Evolutionary conservation across 139 green algal species (phyloP).

Genomic region (Micractinium sp.): DNA sequence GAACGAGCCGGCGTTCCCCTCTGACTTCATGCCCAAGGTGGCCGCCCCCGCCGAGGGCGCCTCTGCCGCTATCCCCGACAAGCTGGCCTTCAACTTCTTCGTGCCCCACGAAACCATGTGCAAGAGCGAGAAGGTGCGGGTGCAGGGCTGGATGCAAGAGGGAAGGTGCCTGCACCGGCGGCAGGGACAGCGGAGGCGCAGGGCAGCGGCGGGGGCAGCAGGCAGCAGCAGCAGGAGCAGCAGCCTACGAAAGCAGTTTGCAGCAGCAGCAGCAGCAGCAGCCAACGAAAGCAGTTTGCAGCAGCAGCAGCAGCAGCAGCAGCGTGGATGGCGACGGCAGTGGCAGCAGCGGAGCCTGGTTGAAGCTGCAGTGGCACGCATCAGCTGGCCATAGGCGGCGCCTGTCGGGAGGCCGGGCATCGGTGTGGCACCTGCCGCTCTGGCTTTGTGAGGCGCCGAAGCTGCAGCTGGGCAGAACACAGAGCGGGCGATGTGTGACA

Average conservation of each 20-base stretch:
- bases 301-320: background rate
- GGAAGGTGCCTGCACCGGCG: background rate
- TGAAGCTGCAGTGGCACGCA: background rate
- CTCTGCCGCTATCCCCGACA: constrained; percentile 59
- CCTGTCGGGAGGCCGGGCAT: too few species aligned
- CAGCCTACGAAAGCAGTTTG: background rate
- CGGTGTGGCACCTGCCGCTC: too few species aligned
- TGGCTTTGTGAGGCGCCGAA: too few species aligned
- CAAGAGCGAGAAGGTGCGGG: constrained; percentile 29
- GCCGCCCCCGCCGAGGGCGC: constrained; percentile 17
- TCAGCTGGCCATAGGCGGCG: background rate
- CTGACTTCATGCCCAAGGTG: constrained; percentile 52
- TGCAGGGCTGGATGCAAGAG: background rate
- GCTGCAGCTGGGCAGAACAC: too few species aligned
- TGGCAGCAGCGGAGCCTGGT: background rate
- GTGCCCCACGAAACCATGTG: constrained; percentile 71
- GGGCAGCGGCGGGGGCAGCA: too few species aligned
- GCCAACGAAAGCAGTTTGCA: background rate
- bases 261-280: background rate
- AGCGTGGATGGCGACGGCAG: background rate
- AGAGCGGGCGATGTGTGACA: too few species aligned
- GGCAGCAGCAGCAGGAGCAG: background rate
- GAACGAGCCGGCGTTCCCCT: constrained; percentile 48
- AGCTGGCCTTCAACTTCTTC: constrained; percentile 87
- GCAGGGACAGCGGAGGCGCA: background rate